Evolutionary conservation across 2,329 filamentous ascomycete species (phyloP).

Genomic region (Polytolypa hystricis): DNA sequence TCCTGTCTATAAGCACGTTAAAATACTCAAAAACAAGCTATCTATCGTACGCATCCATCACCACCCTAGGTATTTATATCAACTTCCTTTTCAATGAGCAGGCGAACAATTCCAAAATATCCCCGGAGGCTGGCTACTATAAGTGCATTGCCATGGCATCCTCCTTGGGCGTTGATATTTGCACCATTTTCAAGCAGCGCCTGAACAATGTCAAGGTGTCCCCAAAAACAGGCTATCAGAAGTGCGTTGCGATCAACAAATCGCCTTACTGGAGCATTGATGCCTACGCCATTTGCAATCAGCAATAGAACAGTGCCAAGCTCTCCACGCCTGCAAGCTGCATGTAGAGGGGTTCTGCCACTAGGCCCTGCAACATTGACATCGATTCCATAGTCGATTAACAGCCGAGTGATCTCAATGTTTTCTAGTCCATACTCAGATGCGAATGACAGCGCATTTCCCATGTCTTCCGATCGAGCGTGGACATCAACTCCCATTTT

Average conservation of each 20-base stretch:
- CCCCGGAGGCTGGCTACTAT: not conserved
- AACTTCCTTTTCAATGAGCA: slow-evolving; percentile 4
- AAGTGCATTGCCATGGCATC: slow-evolving; percentile 1
- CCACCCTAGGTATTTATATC: slow-evolving; percentile 3
- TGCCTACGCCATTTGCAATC: no score
- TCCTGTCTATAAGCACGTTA: not conserved
- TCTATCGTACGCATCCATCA: not conserved
- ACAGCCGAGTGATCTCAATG: no score
- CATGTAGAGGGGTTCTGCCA: no score
- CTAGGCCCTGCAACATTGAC: no score
- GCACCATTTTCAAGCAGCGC: not conserved
- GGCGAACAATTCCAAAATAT: not conserved
- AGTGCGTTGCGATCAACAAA: not conserved
- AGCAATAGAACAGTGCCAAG: no score
- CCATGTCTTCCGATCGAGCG: no score
- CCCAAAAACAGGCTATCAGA: not conserved
- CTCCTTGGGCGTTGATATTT: not conserved
- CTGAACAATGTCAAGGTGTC: not conserved
- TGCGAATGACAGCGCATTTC: no score
- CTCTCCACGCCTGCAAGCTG: no score
- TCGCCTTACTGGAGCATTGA: no score
- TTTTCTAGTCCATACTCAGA: no score
- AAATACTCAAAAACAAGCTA: not conserved
- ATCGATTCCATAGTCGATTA: not conserved
- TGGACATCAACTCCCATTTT: no score